Conservation (phyloP, 192 early-diverging fungal genomes). For the Rhizophlyctis rosea region DNA sequence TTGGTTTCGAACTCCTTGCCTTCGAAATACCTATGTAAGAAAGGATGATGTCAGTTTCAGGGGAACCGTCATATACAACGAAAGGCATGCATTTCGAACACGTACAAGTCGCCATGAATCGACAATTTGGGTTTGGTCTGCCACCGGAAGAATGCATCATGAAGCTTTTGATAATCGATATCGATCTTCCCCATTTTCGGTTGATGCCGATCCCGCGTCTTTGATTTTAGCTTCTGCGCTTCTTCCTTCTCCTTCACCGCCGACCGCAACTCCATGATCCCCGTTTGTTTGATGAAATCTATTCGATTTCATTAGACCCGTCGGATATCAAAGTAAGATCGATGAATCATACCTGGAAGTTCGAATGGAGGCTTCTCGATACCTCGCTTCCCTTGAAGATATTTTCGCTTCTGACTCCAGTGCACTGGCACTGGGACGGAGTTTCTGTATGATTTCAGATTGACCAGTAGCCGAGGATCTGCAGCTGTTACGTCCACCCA, state of each 20-base stretch:
- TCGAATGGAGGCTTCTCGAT: slow-evolving; percentile 95
- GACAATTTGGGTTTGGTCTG: slow-evolving; percentile 80
- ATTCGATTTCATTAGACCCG: background rate
- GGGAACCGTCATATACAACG: background rate
- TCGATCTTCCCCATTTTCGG: slow-evolving; percentile 97
- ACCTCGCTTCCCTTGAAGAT: slow-evolving; percentile 94
- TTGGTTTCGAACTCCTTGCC: slow-evolving; percentile 94
- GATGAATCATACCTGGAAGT: slow-evolving; percentile 63
- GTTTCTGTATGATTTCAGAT: slow-evolving; percentile 88
- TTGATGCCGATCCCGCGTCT: slow-evolving; percentile 79
- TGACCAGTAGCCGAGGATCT: slow-evolving; percentile 86
- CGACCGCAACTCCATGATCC: slow-evolving; percentile 94
- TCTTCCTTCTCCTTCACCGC: slow-evolving; percentile 87
- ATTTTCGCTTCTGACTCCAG: slow-evolving; percentile 96
- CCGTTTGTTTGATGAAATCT: slow-evolving; percentile 96
- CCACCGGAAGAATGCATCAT: slow-evolving; percentile 96
- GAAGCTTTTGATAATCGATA: slow-evolving; percentile 96
- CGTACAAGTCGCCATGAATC: slow-evolving; percentile 78
- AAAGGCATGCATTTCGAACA: slow-evolving; percentile 13
- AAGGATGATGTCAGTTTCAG: too few relatives aligned
- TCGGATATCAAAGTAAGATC: background rate
- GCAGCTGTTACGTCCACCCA: slow-evolving; percentile 91
- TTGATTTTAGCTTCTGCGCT: slow-evolving; percentile 71
- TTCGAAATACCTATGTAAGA: slow-evolving; percentile 94
- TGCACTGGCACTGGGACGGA: slow-evolving; percentile 93